Percentiles rank a stretch among this genome's conserved stretches.
Evolutionary conservation across 306 rosid species (phyloP).

Genomic region (Lagenaria siceraria): DNA sequence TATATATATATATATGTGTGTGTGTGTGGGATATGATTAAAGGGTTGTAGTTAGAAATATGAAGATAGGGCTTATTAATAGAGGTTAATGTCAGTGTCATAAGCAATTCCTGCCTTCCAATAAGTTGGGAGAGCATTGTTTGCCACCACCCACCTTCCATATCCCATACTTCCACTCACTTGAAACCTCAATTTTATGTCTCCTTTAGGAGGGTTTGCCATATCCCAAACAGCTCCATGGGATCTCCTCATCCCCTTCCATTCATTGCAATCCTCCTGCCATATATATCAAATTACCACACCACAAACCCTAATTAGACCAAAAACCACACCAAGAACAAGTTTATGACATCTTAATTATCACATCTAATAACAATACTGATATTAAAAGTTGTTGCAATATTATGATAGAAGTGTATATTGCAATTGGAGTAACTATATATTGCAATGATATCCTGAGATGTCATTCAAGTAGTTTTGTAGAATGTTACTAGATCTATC

Average conservation of each 20-base stretch:
- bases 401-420: no score
- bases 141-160: slow-evolving; percentile 35
- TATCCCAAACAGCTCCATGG: slow-evolving; percentile 66
- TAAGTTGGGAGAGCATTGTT: slow-evolving; percentile 39
- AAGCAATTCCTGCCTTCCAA: slow-evolving; percentile 58
- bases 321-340: neutral
- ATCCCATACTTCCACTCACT: slow-evolving; percentile 35
- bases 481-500: no score
- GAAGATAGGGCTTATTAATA: neutral
- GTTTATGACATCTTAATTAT: no score
- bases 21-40: no score
- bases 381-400: no score
- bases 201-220: slow-evolving; percentile 40
- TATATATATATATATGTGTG: no score
- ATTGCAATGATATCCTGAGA: no score
- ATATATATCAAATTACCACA: neutral
- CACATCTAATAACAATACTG: neutral
- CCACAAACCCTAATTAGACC: neutral
- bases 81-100: slow-evolving; percentile 52
- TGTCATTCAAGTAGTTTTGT: no score
- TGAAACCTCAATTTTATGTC: slow-evolving; percentile 41
- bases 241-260: slow-evolving; percentile 59
- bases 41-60: no score
- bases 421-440: no score
- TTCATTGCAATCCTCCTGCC: slow-evolving; percentile 48